Evolutionary conservation across 2,329 filamentous ascomycete species (phyloP), one percentile per base, ranked within the genome.

Genomic region (Fusarium scirpi): DNA sequence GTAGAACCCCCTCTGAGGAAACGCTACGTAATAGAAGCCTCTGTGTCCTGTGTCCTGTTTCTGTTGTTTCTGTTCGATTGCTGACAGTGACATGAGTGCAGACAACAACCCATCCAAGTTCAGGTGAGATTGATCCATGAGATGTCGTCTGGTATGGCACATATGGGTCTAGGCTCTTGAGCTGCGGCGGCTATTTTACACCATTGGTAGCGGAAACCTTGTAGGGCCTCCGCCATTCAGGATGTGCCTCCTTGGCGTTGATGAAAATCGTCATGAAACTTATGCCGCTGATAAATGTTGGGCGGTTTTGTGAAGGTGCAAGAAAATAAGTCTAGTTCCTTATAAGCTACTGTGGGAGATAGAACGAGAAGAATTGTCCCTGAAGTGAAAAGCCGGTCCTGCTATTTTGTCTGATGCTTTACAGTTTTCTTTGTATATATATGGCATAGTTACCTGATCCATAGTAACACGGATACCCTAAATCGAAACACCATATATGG

Each of bases 401-500:
- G 18, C 34, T n/a, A 38, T 38, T 38, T 38, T 38, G 18, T 18
- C 18, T n/a, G 34, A 38, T 18, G 34, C 18, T 38, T 18, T 38
- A 30, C 34, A 38, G 34, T n/a, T 18, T 38, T 38, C 34, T 11
- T n/a, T 38, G 6, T n/a, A 38, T 7, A 38, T 12, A 38, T 38
- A 38, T n/a, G 34, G 2, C 34, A 9, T 38, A 38, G 34, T 34
- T 7, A 30, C n/a, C n/a, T n/a, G n/a, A 8, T 38, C 51, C 41
- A 43, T 43, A 58, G 40, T 44, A 55, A 43, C 10, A 4, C 34
- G 34, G 34, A 38, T 48, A 58, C n/a, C 32, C 32, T 52, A 67
- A 38, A 58, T 69, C 55, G 38, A 69, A 66, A 60, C 52, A 45
- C 52, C 44, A 54, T 62, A 56, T 34, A 25, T 67, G 69, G 69